phyloP scores from a whole-genome alignment of 2,329 filamentous ascomycete genomes.

The Cercospora nicotianae region DNA sequence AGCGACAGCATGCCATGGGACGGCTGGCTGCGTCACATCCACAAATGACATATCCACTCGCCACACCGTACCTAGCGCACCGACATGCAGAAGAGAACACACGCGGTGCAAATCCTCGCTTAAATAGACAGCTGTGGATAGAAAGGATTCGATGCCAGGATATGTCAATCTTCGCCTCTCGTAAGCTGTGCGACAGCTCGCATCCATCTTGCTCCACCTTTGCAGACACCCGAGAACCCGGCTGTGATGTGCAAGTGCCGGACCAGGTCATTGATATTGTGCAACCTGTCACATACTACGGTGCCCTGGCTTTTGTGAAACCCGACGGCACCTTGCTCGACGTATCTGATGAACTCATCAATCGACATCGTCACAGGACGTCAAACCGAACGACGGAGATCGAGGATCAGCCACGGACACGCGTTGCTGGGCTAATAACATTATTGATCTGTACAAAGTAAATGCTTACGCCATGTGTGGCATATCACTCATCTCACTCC shows the following conservation, averaged over 20 bases:
- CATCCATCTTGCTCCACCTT: not conserved
- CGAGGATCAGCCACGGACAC: not conserved
- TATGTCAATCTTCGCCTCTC: not conserved
- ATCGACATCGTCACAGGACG: not conserved
- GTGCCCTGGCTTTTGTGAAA: not conserved
- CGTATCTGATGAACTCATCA: not conserved
- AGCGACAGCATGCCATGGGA: not conserved
- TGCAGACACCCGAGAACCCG: not conserved
- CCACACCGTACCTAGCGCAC: not conserved
- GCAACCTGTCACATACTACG: not conserved
- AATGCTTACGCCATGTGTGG: not conserved
- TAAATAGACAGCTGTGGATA: not conserved
- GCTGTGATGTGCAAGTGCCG: not conserved
- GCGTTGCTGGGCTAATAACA: not conserved
- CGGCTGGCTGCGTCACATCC: not conserved
- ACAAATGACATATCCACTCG: not conserved
- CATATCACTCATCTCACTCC: not conserved
- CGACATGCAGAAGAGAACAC: not conserved
- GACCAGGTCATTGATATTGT: not conserved
- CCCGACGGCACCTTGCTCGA: not conserved
- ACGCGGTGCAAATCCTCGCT: not conserved
- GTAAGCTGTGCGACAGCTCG: conserved; percentile 10
- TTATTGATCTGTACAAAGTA: conserved; percentile 6
- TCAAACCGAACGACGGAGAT: not conserved
- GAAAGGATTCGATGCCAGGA: not conserved